These are phyloP conservation scores for Starmerella vitae DNA, from an alignment of 805 yeast species.

Conservation along the genomic window DNA sequence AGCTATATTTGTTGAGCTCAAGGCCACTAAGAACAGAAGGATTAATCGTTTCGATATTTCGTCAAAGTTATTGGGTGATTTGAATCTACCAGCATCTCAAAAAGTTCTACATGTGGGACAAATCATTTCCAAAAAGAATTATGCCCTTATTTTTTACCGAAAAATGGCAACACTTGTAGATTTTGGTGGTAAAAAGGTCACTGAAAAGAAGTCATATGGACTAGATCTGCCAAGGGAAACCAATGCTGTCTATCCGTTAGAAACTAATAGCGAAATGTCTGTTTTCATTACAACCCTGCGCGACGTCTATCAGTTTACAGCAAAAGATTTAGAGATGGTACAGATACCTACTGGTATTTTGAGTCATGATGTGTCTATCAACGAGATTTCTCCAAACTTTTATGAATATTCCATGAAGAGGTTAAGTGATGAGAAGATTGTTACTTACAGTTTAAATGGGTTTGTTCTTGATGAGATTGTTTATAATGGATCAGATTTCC, in stretches of 20 bases:
- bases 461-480: background rate
- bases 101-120: background rate
- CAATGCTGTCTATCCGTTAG: background rate
- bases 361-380: background rate
- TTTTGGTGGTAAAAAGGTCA: background rate
- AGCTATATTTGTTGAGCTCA: background rate
- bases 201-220: background rate
- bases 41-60: background rate
- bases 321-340: background rate
- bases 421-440: background rate
- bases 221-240: background rate
- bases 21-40: background rate
- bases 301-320: background rate
- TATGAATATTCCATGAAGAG: background rate
- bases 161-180: background rate
- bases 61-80: background rate
- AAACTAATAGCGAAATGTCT: background rate
- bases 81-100: background rate
- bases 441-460: background rate
- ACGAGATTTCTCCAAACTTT: background rate
- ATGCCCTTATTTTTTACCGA: background rate
- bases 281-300: constrained; percentile 1
- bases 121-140: background rate
- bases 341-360: background rate
- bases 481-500: background rate